Evolutionary conservation across 768 basidiomycete genomes (phyloP), one percentile per base, ranked within the genome.

Genomic region (Auricularia sp.): DNA sequence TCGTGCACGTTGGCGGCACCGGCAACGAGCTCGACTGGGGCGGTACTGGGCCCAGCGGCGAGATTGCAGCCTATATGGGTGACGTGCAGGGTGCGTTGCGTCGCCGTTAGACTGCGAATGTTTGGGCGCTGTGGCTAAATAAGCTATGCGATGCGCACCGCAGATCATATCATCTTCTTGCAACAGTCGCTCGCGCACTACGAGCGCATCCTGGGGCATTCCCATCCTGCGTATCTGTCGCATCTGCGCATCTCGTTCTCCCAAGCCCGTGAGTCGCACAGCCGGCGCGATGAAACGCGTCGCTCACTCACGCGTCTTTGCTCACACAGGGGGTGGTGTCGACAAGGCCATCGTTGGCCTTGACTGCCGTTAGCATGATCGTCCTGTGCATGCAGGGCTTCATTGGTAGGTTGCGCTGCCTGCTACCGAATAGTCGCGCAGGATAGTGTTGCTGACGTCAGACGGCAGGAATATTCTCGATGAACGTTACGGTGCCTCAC

Each of bases 81-180:
- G 94, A 98, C 73, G 83, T 98, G 1, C 91, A 94, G 79, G 94
- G 94, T 93, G 68, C 59, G 79, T 29, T 29, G 29, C 29, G 29
- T 29, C 29, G 29, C 29, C 69, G 29, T 54, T 65, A 0, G 35
- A 39, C 8, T 63, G 54, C 65, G 58, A 34, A 47, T 58, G 16
- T n/a, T 59, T 45, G 29, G 18, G 16, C 58, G 42, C 51, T 67
- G 5, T 14, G 14, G 45, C 42, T 64, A 13, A 45, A 29, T 29
- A 29, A 29, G 29, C 69, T 65, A 65, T 44, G 67, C 21, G 2
- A 61, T 63, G 35, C 21, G 54, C 36, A 13, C 29, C 16, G 18
- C 61, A 94, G 94, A 98, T 75, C 95, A 98, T 73, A 93, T 97
- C 68, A 74, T 94, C 29, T 86, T 91, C 2, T 77, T 98, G 64